Conservation (phyloP, 352 stramenopile species). For the Phytophthora quininea region DNA sequence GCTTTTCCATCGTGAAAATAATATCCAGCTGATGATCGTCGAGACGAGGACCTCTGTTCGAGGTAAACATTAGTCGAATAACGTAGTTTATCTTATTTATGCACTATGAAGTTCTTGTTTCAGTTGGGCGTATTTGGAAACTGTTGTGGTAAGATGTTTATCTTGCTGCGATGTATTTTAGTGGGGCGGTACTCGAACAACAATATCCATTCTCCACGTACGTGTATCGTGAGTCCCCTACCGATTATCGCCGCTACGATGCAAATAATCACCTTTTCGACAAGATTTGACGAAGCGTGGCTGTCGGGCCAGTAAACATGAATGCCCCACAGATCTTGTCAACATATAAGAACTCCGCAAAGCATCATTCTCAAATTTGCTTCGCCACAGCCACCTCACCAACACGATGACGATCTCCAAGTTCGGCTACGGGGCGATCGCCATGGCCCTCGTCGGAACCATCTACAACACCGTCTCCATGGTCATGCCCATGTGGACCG, state of each 20-base stretch:
- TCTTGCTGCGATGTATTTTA: too few species aligned
- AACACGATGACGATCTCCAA: slow-evolving; percentile 18
- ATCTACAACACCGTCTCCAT: slow-evolving; percentile 29
- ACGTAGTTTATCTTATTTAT: not conserved
- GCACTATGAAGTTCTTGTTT: too few species aligned
- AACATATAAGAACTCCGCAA: not conserved
- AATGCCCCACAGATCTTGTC: too few species aligned
- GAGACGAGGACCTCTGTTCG: not conserved
- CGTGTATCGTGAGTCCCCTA: too few species aligned
- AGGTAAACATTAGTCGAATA: not conserved
- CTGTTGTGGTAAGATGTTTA: too few species aligned
- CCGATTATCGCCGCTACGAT: not conserved
- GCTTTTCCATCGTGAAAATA: not conserved
- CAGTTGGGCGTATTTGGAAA: too few species aligned
- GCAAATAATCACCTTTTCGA: not conserved
- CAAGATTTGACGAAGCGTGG: not conserved
- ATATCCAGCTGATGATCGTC: not conserved
- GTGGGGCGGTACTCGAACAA: too few species aligned
- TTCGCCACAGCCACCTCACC: not conserved
- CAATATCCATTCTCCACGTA: too few species aligned
- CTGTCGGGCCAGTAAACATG: too few species aligned
- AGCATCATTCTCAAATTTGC: slow-evolving; percentile 3
- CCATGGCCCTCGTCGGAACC: slow-evolving; percentile 22
- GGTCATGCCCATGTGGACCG: slow-evolving; percentile 21
- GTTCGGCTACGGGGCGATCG: slow-evolving; percentile 20